Percentiles rank a stretch among this genome's conserved stretches.
These are phyloP conservation scores for Lyophyllum atratum DNA, from an alignment of 768 basidiomycete species.

Conservation along the genomic window DNA sequence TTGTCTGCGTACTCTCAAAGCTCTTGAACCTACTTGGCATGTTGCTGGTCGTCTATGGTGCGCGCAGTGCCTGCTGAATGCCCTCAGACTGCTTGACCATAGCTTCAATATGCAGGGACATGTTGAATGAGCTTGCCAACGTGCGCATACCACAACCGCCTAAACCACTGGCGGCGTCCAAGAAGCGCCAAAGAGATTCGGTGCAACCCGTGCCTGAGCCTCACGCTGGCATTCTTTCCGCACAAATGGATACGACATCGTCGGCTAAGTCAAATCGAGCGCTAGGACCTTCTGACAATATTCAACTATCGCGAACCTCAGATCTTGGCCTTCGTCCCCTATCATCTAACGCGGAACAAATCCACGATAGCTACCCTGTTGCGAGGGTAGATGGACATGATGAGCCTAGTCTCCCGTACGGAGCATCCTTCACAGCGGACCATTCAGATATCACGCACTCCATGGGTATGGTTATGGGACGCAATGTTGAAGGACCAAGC, in stretches of 20 bases:
- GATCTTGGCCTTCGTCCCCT: neutral
- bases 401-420: neutral
- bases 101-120: constrained; percentile 46
- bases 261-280: neutral
- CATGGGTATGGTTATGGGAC: constrained; percentile 34
- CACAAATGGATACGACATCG: neutral
- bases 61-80: neutral
- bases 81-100: constrained; percentile 26
- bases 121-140: constrained; percentile 57
- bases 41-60: constrained; percentile 39
- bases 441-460: neutral
- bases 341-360: neutral
- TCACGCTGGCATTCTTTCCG: neutral
- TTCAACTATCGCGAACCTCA: neutral
- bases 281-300: neutral
- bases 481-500: constrained; percentile 22
- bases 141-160: constrained; percentile 39
- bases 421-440: neutral
- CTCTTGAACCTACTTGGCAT: constrained; percentile 39
- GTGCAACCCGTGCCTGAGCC: neutral
- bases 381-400: too few relatives aligned
- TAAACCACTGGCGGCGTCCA: neutral
- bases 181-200: neutral
- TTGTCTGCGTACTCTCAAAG: constrained; percentile 48
- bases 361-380: neutral